Base-by-base conservation (phyloP, 2,329 filamentous ascomycete genomes). In the Domatiomyces globalis region DNA sequence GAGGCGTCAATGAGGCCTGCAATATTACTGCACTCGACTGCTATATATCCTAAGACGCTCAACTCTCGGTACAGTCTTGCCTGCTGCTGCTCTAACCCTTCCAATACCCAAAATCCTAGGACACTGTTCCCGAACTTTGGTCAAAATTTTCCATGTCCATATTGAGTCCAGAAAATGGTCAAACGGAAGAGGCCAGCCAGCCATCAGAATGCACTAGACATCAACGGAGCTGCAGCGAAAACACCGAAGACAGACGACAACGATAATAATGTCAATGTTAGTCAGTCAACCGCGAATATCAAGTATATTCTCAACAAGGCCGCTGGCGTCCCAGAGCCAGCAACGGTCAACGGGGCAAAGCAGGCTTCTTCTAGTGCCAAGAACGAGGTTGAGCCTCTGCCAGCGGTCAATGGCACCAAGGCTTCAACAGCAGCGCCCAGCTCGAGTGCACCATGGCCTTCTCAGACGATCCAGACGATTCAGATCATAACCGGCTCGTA, bases 401-500 rank as follows among this genome's bases (percentile, higher is more conserved):
- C 18, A 25, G 29, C 54, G 20, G 52, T 63, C 2, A 59, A 60
- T 49, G 27, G 61, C 57, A 45, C 50, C 48, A 58, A 62, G 55
- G 59, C 22, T 6, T 62, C 50, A 61, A 64, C 53, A 58, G 58
- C 56, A 58, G 64, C 43, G 59, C 63, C 46, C 54, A 59, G 51
- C 52, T 57, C 48, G 56, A 61, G 51, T 15, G 59, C 51, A 10
- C 49, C 45, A 44, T 80, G 59, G 82, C 83, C n/a, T 7, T 10
- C 33, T 15, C 33, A 39, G 33, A 39, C 10, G 8, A 15, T 15
- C 33, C 33, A 39, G 5, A 52, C 54, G 12, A 75, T 96, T 53
- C 92, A 96, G 67, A 83, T 98, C 58, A 77, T 96, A 54, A 83
- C 87, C 5, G 92, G 92, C 46, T 95, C 89, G 49, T 98, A 98